Conservation (phyloP, 164 flowering plant genomes). For the Berberis thunbergii region DNA sequence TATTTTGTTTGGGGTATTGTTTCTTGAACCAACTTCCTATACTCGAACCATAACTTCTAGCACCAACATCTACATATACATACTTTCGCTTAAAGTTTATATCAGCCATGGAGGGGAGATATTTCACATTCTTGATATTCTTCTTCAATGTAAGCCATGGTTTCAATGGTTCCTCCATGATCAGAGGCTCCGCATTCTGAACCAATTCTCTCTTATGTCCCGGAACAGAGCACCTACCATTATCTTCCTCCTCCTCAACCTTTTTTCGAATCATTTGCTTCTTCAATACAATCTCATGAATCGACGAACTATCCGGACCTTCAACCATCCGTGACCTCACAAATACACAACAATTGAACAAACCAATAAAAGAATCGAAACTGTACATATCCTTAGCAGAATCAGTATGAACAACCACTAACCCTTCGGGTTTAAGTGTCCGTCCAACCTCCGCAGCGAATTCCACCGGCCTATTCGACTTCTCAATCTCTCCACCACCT, state of each 20-base stretch:
- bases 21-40: conserved; percentile 94
- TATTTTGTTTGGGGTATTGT: conserved; percentile 91
- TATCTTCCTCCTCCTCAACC: conserved; percentile 8
- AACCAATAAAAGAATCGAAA: conserved; percentile 54
- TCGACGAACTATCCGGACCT: conserved; percentile 28
- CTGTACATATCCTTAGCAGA: conserved; percentile 68
- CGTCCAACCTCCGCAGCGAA: conserved; percentile 59
- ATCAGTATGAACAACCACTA: conserved; percentile 56
- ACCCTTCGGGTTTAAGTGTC: conserved; percentile 83
- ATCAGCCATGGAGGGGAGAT: conserved; percentile 69
- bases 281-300: conserved; percentile 60
- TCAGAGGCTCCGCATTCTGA: conserved; percentile 64
- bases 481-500: conserved; percentile 48
- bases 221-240: conserved; percentile 50
- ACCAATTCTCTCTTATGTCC: conserved; percentile 55
- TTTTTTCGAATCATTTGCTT: conserved; percentile 18
- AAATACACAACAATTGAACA: conserved; percentile 60
- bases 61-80: conserved; percentile 89
- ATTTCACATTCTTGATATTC: conserved; percentile 67
- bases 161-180: conserved; percentile 74
- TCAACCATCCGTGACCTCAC: conserved; percentile 42
- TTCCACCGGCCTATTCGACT: conserved; percentile 22
- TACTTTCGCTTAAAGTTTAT: conserved; percentile 70
- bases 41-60: conserved; percentile 91
- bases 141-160: conserved; percentile 90